Base-by-base conservation (phyloP, 495 filamentous ascomycete genomes). In the Rostrohypoxylon terebratum region DNA sequence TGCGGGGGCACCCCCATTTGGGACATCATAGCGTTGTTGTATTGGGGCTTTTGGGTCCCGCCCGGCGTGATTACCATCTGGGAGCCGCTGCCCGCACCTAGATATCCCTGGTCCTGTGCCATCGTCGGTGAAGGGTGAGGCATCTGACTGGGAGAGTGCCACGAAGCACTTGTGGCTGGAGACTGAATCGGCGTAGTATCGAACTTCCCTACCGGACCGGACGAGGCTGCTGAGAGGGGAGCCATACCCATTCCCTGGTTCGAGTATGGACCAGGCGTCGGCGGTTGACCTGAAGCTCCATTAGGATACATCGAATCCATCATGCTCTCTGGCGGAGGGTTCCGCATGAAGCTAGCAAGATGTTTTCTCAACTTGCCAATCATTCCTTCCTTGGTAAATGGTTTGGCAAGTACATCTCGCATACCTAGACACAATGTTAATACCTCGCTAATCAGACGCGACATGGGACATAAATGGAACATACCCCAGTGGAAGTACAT, bases 401-500 rank as follows among this genome's bases (percentile, higher is more conserved):
- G 96, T 74, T 99, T 99, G 0, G 96, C 95, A 54, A 99, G 85
- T 9, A 99, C 94, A 76, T 97, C 96, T 77, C 97, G 96, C 96
- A 99, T 99, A n/a, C 96, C 96, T 98, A 71, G 10, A 65, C 61
- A 47, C 38, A 67, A 44, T 33, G 58, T 78, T 67, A 80, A 77
- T 59, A 59, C 28, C 45, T 18, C 60, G 18, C 1, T 20, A 16
- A 51, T 4, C 10, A 61, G 31, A 68, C 21, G 10, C 8, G 13
- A 11, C 11, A 48, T 40, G 55, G 23, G 40, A 61, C 36, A 38
- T 13, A 10, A 13, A 51, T 38, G 60, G n/a, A 21, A 76, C 91
- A 83, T 85, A 98, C 96, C 96, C 83, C 96, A 94, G 69, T 94
- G 90, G 83, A 98, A 98, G 77, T 99, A 99, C 81, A 95, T 94